These are phyloP conservation scores for Barnettozyma sucrosica DNA, from an alignment of 805 yeast genomes.

Conservation along the genomic window DNA sequence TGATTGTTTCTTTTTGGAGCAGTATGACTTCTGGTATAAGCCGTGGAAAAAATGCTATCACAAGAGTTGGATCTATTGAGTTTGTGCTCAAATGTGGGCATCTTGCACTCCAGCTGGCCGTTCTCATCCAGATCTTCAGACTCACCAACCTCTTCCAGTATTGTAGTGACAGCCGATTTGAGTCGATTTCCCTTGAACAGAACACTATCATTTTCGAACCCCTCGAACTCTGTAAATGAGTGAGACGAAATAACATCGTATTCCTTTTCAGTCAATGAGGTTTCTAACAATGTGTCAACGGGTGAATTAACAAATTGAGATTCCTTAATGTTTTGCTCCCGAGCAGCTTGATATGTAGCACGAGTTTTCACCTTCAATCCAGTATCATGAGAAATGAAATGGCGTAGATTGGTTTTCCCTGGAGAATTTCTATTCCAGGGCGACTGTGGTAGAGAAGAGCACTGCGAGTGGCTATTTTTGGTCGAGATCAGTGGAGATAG, in stretches of 20 bases:
- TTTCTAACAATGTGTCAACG: conserved; percentile 8
- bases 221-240: neutral
- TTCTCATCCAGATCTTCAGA: conserved; percentile 3
- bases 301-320: conserved; percentile 15
- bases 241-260: neutral
- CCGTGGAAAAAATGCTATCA: conserved; percentile 24
- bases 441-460: conserved; percentile 9
- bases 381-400: conserved; percentile 24
- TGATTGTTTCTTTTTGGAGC: conserved; percentile 19
- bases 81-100: conserved; percentile 21
- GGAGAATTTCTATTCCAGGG: neutral
- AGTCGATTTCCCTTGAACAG: neutral
- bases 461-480: conserved; percentile 4
- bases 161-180: neutral
- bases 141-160: neutral
- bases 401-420: conserved; percentile 17
- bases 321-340: conserved; percentile 10
- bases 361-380: conserved; percentile 15
- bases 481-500: neutral
- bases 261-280: neutral
- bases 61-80: conserved; percentile 27
- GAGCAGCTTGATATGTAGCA: neutral
- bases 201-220: conserved; percentile 7
- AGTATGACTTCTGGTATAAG: conserved; percentile 19
- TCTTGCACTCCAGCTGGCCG: neutral